Base-by-base conservation (phyloP, 1,139 yeast genomes). In the Yamadazyma jaroonii region DNA sequence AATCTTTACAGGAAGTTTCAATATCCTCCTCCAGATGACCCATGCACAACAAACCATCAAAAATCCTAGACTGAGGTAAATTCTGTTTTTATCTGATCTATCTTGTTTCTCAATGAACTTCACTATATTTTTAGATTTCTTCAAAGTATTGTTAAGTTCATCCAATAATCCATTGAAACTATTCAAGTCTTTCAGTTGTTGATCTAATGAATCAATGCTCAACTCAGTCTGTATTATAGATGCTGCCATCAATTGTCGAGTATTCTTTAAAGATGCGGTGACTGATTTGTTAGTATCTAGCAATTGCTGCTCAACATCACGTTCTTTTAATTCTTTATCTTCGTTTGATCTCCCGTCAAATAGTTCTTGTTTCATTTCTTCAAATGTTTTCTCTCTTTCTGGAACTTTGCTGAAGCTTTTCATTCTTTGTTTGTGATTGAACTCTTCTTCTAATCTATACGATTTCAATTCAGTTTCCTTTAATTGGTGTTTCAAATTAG, bases 71-170 rank as follows among this genome's bases (percentile, higher is more conserved):
- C 86, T 70, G 37, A 75, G 57, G 46, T 79, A 77, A 52, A 84
- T 82, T 39, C 78, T 62, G 35, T 74, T 64, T 36, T 84, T 68
- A 50, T 84, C 92, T 44, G 72, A 62, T 39, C 71, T 66, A 49
- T 84, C 88, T 36, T 86, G 85, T 50, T 78, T 78, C 49, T 83
- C 87, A 38, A 84, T 77, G 41, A 80, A 74, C 45, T 70, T 67
- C 31, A 84, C 85, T 32, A 84, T 70, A 31, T 71, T 68, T 38
- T 66, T 70, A 1, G 86, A 78, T 32, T 74, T 77, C 37, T 65
- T 61, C 37, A 84, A 62, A 32, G 83, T 59, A 37, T 70, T 70
- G 31, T 78, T 75, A 45, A 83, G 77, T 34, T 74, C 72, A 2
- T 69, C 57, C 42, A 84, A 61, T 36, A 83, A 57, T 39, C 70